Percentiles rank a stretch among this genome's conserved stretches.
Conservation (phyloP, 192 early-diverging fungal genomes). For the Entomortierella chlamydospora region DNA sequence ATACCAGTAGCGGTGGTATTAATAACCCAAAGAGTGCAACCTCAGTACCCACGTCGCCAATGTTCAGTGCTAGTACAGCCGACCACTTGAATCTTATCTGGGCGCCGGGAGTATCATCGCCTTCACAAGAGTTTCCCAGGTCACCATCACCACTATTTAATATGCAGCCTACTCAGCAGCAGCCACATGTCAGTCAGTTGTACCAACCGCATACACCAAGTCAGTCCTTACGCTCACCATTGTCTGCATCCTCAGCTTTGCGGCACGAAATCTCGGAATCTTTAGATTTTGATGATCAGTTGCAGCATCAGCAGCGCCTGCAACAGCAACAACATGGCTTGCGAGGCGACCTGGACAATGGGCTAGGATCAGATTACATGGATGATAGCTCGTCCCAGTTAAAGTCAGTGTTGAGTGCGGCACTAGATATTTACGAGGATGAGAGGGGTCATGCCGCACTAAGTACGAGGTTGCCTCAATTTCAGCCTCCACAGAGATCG, state of each 20-base stretch:
- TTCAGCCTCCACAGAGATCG: slow-evolving; percentile 67
- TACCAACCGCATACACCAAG: slow-evolving; percentile 36
- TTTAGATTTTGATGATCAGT: slow-evolving; percentile 48
- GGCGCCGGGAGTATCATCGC: slow-evolving; percentile 40
- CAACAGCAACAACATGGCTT: slow-evolving; percentile 29
- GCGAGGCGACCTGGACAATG: slow-evolving; percentile 19
- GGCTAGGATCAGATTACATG: neutral
- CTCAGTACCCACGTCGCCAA: slow-evolving; percentile 48
- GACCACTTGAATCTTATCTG: slow-evolving; percentile 51
- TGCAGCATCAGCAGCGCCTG: no score
- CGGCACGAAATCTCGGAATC: slow-evolving; percentile 45
- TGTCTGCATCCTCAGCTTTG: slow-evolving; percentile 37
- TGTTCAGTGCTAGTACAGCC: slow-evolving; percentile 34
- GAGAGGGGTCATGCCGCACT: slow-evolving; percentile 40
- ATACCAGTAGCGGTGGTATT: slow-evolving; percentile 2
- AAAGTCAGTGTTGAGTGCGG: slow-evolving; percentile 69
- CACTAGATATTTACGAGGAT: slow-evolving; percentile 70
- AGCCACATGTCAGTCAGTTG: slow-evolving; percentile 12
- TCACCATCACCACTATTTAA: slow-evolving; percentile 67
- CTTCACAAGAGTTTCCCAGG: slow-evolving; percentile 63
- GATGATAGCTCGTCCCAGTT: slow-evolving; percentile 53
- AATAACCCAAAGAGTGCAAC: slow-evolving; percentile 29
- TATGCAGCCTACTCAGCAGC: slow-evolving; percentile 53
- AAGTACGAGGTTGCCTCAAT: slow-evolving; percentile 44
- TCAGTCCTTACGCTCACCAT: slow-evolving; percentile 45